These are phyloP conservation scores for Auricularia sp. DNA, from an alignment of 768 basidiomycete species.

Conservation along the genomic window DNA sequence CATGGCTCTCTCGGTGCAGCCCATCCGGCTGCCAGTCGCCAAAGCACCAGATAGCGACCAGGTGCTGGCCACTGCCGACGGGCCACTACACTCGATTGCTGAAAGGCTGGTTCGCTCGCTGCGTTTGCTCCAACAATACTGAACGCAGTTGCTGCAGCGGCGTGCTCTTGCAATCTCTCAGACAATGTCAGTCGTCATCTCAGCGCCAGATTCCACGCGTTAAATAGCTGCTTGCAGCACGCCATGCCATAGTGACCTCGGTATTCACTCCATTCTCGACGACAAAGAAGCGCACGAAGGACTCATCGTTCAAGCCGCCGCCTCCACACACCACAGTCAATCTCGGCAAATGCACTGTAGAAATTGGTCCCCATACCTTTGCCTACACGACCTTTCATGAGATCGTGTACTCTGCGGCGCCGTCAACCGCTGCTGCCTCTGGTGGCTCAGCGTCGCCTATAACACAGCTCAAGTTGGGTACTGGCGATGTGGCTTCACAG, in stretches of 20 bases:
- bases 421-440: slow-evolving; percentile 7
- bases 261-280: slow-evolving; percentile 66
- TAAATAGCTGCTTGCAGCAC: slow-evolving; percentile 33
- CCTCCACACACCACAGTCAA: slow-evolving; percentile 59
- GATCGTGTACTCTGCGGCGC: slow-evolving; percentile 48
- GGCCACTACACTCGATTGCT: background rate
- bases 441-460: background rate
- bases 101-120: background rate
- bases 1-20: background rate
- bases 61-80: background rate
- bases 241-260: slow-evolving; percentile 56
- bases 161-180: slow-evolving; percentile 55
- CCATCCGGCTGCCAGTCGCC: background rate
- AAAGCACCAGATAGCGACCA: background rate
- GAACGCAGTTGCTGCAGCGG: slow-evolving; percentile 29
- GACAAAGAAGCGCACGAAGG: slow-evolving; percentile 42
- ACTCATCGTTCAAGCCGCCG: slow-evolving; percentile 25
- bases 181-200: slow-evolving; percentile 44
- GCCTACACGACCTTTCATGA: slow-evolving; percentile 60
- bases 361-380: slow-evolving; percentile 70
- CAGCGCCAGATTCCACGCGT: slow-evolving; percentile 10
- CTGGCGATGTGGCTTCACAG: slow-evolving; percentile 14
- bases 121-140: background rate
- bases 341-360: slow-evolving; percentile 58
- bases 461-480: slow-evolving; percentile 8